Base-by-base conservation (phyloP, 495 filamentous ascomycete species). In the Polyplosphaeria fusca region DNA sequence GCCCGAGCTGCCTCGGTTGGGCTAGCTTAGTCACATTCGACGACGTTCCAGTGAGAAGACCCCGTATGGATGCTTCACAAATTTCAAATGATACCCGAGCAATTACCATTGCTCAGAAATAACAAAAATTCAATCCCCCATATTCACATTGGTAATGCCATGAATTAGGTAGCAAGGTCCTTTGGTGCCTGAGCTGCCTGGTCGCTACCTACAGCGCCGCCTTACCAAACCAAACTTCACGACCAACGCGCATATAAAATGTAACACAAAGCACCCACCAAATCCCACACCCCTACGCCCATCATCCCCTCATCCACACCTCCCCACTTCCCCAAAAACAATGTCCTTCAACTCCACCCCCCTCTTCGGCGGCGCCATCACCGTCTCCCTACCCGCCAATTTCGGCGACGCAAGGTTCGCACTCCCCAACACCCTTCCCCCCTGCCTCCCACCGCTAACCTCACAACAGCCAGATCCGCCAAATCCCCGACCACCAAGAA, bases 401-500 rank as follows among this genome's bases (percentile, higher is more conserved):
- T 96, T 91, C 72, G 76, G 82, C 53, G 90, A 96, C 69, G 87
- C 87, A 52, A 93, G 88, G 88, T 91, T 67, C 63, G 77, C 44
- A 69, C 19, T 23, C 18, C 62, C 40, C 65, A 13, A 40, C 1
- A 45, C 30, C 47, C 28, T 27, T 25, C 43, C 26, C 46, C 24
- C 45, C 39, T 40, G 24, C n/a, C 52, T 55, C 30, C 2, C 41
- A 37, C 23, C 20, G 13, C 47, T 51, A 47, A 60, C 51, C 16
- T 11, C n/a, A n/a, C 1, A 18, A n/a, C 57, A 94, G 88, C 73
- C 77, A 76, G 47, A 82, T 96, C 69, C 89, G 93, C 68, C 83
- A 92, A 76, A 83, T 98, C 37, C 93, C 93, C 42, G 88, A 96
- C 69, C 83, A 95, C 71, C 91, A 98, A 74, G 93, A 98, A 77